Base-by-base conservation (phyloP, 2,329 filamentous ascomycete genomes). In the Nemania abortiva region DNA sequence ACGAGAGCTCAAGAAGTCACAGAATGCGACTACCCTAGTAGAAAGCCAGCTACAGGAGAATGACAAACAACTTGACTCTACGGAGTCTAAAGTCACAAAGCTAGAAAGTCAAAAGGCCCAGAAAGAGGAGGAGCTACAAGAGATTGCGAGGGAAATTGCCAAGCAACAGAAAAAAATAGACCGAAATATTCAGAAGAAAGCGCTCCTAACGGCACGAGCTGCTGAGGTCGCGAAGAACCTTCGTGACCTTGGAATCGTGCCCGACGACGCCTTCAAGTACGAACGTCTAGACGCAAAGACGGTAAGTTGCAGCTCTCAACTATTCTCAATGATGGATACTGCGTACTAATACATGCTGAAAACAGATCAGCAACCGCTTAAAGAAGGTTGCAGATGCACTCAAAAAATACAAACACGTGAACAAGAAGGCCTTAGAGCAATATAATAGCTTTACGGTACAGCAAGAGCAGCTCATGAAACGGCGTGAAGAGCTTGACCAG, bases 341-440 rank as follows among this genome's bases (percentile, higher is more conserved):
- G n/a, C 27, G 73, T 70, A 50, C 72, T 76, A 70, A 74, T 54
- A 5, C 22, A 22, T 42, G 31, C 22, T 45, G 66, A 79, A 58
- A n/a, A 65, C 49, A 89, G 85, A 88, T 89, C 68, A 84, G 84
- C n/a, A 84, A 83, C 49, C 90, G 91, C 65, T 88, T 98, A 27
- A 94, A 96, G 82, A 97, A 95, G 77, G 94, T 95, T 77, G 97
- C 97, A 72, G 93, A 97, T 75, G 90, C 92, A 0, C 86, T 98
- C 63, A 98, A 98, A 83, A 97, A 98, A 79, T 98, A 96, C 83
- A 94, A 94, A 64, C 94, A 98, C 77, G 95, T 99, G 83, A 99
- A 99, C 88, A 99, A 98, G 84, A 98, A 99, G 83, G 96, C 96
- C 0, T 97, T 98, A 78, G 97, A 99, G 82, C 96, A 99, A 80